phyloP scores from a whole-genome alignment of 345 rosid species.

The Eucalyptus globulus region DNA sequence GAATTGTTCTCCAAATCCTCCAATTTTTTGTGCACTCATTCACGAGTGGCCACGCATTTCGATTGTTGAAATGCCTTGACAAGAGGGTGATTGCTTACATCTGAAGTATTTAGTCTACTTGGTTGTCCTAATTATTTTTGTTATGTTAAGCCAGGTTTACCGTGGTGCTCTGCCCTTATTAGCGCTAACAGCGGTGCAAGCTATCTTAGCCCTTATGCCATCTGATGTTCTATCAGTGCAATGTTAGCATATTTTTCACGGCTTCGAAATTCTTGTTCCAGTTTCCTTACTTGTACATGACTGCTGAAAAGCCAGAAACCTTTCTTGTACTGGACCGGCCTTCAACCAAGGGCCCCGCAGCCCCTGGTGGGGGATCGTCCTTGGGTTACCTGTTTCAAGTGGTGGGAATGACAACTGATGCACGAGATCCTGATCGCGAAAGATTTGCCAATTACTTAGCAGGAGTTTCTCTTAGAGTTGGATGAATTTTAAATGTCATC shows the following conservation, averaged over 20 bases:
- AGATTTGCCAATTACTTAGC: background rate
- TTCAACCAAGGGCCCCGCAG: slow-evolving; percentile 41
- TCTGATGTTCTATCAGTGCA: background rate
- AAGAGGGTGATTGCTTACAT: background rate
- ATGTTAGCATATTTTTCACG: background rate
- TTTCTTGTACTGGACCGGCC: slow-evolving; percentile 22
- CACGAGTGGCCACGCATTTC: background rate
- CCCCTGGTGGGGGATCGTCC: slow-evolving; percentile 33
- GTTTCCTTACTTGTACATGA: background rate
- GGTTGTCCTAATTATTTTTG: background rate
- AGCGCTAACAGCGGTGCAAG: background rate
- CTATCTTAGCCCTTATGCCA: background rate
- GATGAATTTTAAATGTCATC: background rate
- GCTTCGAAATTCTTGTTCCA: background rate
- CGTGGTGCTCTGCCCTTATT: background rate
- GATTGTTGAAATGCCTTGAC: background rate
- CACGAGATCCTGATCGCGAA: background rate
- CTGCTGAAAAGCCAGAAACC: background rate
- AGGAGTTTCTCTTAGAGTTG: background rate
- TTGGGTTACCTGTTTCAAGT: slow-evolving; percentile 31
- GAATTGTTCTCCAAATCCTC: background rate
- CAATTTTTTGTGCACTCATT: background rate
- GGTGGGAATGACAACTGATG: background rate
- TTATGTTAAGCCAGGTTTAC: background rate
- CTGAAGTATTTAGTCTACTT: background rate